These are phyloP conservation scores for Pelargonium citronellum DNA, from an alignment of 441 rosid genomes.

Conservation along the genomic window DNA sequence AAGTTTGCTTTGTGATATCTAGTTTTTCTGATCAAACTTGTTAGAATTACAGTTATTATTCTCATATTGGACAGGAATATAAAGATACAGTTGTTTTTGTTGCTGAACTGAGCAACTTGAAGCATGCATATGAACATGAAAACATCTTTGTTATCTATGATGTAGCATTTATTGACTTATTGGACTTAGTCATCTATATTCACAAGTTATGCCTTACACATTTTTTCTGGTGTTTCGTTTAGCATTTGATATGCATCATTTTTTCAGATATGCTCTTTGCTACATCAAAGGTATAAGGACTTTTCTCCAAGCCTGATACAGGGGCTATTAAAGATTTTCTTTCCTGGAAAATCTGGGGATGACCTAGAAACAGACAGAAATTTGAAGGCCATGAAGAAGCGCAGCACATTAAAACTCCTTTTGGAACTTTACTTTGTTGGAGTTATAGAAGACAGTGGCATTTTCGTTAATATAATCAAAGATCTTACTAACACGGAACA, in stretches of 20 bases:
- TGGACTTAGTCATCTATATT: background rate
- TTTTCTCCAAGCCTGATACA: constrained; percentile 82
- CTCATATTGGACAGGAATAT: background rate
- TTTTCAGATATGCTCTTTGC: constrained; percentile 84
- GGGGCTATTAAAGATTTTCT: constrained; percentile 82
- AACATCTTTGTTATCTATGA: background rate
- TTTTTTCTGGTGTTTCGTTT: constrained; percentile 14
- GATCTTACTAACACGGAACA: constrained; percentile 82
- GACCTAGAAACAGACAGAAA: constrained; percentile 79
- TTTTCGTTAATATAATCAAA: constrained; percentile 77
- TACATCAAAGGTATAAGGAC: constrained; percentile 93
- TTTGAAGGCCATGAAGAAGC: constrained; percentile 88
- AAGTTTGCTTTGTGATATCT: background rate
- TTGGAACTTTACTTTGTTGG: constrained; percentile 94
- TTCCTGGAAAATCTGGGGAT: constrained; percentile 89
- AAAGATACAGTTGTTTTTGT: background rate
- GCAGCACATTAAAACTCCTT: constrained; percentile 80
- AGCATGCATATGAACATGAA: background rate
- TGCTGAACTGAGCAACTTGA: background rate
- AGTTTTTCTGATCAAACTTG: background rate
- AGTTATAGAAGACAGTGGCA: constrained; percentile 68
- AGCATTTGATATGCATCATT: constrained; percentile 28
- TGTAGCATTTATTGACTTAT: background rate
- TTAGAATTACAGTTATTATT: background rate
- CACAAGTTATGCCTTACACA: background rate